phyloP scores from a whole-genome alignment of 768 basidiomycete species.

The Leccinum arenicola region DNA sequence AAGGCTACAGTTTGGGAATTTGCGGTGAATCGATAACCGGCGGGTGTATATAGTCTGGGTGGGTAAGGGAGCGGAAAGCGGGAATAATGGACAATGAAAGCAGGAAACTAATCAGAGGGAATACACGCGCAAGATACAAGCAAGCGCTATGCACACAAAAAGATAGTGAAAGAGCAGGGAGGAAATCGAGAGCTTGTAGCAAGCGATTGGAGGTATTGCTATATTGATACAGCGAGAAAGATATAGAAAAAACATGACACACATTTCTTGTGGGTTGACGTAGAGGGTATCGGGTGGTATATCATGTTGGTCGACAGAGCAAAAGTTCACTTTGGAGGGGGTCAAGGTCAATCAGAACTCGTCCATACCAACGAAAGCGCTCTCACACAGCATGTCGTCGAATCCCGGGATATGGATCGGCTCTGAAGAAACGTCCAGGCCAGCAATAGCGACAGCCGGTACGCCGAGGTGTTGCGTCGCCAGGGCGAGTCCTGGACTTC shows the following conservation, averaged over 20 bases:
- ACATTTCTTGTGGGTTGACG: background rate
- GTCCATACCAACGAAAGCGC: constrained; percentile 6
- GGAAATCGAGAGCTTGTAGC: background rate
- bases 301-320: background rate
- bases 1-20: background rate
- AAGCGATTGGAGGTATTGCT: background rate
- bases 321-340: background rate
- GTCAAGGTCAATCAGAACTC: constrained; percentile 7
- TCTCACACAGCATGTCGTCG: constrained; percentile 19
- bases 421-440: constrained; percentile 5
- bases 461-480: constrained; percentile 1
- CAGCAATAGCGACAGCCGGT: constrained; percentile 4
- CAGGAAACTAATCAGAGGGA: background rate
- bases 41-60: no score
- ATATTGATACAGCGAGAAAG: constrained; percentile 6
- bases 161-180: background rate
- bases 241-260: background rate
- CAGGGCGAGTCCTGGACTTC: background rate
- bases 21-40: background rate
- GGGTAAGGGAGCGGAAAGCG: no score
- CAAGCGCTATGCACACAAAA: constrained; percentile 1
- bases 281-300: background rate
- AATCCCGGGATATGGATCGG: constrained; percentile 7
- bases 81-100: no score
- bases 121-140: background rate